Base-by-base conservation (phyloP, 345 rosid genomes). In the Dimocarpus longan region DNA sequence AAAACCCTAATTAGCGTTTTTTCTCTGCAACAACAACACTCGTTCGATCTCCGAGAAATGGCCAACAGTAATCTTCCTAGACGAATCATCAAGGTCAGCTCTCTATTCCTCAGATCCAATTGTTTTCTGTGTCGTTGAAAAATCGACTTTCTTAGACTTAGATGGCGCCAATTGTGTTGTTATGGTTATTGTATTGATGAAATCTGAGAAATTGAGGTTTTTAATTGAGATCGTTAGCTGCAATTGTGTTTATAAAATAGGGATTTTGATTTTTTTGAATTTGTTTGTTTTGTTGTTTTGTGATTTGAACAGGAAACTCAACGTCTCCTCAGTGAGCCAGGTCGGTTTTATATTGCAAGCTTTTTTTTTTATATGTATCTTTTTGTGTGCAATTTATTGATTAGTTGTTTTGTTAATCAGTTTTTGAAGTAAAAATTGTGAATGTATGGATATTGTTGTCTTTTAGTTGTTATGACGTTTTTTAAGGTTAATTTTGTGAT, bases 321-420 rank as follows among this genome's bases (percentile, higher is more conserved):
- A 77, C 98, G 99, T 76, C 95, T 96, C 40, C 99, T 96, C 82
- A 96, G 98, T 79, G 99, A 96, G 83, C 99, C 99, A 59, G 99
- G 99, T 93, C 73, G 81, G 65, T 12, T 4, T 59, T 72, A 37
- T n/a, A 48, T 21, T 46, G 13, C 63, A 26, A 67, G 22, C 24
- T 7, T 46, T 39, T 32, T 0, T 57, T 44, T 22, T 32, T 32
- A n/a, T 22, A 2, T 1, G 52, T 46, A 3, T 46, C 22, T 26
- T 13, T 18, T 1, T 24, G 37, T 73, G 3, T 56, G 37, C 10
- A 46, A 60, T 11, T 24, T 64, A 8, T 52, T 13, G 1, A 4
- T 24, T 19, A 68, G 10, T 1, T 4, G 44, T 24, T 39, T 16
- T 13, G 10, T 56, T 54, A 28, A 3, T 54, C 50, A 1, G 5